Evolutionary conservation across 73 alveolate genomes (phyloP).

Genomic region (Tetrahymena malaccensis): DNA sequence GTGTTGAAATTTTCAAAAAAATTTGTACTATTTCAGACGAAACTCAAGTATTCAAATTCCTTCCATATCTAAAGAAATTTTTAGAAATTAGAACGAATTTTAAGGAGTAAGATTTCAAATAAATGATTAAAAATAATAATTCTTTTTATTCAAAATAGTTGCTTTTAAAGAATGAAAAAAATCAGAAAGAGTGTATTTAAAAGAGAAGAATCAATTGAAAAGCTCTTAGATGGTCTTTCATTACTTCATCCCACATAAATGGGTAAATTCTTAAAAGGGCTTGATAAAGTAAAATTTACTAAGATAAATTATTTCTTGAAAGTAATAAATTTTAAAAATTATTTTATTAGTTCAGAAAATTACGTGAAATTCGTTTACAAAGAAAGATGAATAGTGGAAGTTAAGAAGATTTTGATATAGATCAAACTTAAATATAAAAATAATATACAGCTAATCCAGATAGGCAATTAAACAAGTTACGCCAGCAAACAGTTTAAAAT

Average conservation of each 20-base stretch:
- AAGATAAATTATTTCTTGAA: not conserved
- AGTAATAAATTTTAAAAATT: not conserved
- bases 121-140: not conserved
- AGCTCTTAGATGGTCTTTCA: not conserved
- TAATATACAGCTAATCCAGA: not conserved
- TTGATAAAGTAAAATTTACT: not conserved
- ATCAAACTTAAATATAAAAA: not conserved
- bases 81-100: constrained; percentile 11
- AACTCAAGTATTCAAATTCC: not conserved
- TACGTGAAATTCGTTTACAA: not conserved
- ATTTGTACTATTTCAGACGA: constrained; percentile 24
- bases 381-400: not conserved
- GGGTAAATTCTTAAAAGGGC: not conserved
- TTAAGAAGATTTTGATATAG: not conserved
- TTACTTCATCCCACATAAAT: not conserved
- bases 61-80: not conserved
- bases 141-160: not conserved
- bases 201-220: not conserved
- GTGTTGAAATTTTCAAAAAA: constrained; percentile 21
- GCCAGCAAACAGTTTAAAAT: not conserved
- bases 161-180: not conserved
- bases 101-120: not conserved
- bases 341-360: not conserved
- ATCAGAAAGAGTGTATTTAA: not conserved
- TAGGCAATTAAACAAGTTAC: not conserved